A percentile compares a stretch with the other conserved stretches of the same genome.
Conservation (phyloP, 495 filamentous ascomycete species). For the Neurospora sp. region DNA sequence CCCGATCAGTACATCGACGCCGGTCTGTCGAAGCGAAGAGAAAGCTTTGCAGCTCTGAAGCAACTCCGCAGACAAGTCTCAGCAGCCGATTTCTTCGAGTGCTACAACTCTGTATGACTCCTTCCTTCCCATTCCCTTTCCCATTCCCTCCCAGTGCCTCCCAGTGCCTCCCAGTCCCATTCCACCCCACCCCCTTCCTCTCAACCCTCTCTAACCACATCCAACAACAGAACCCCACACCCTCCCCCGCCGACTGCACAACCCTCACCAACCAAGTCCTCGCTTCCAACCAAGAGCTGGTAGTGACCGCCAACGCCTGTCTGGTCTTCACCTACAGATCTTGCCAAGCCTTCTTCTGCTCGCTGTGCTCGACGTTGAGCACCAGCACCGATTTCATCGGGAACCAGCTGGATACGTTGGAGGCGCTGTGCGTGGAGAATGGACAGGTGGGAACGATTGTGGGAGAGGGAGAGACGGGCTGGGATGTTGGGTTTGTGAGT, state of each 20-base stretch:
- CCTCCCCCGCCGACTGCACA: conserved; percentile 24
- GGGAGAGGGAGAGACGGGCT: conserved; percentile 23
- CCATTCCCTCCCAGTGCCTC: neutral
- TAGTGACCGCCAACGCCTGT: conserved; percentile 28
- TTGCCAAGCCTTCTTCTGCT: conserved; percentile 36
- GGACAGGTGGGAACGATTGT: conserved; percentile 31
- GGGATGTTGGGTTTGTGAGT: conserved; percentile 30
- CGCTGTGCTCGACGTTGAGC: conserved; percentile 24
- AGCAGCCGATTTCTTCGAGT: conserved; percentile 29
- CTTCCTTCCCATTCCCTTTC: neutral
- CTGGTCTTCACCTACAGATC: conserved; percentile 25
- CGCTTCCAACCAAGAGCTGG: conserved; percentile 19
- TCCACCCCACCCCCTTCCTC: neutral
- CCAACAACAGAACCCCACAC: conserved; percentile 17
- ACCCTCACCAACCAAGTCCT: conserved; percentile 23
- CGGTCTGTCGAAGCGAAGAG: conserved; percentile 10
- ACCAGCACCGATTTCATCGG: conserved; percentile 31
- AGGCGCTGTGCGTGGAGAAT: conserved; percentile 26
- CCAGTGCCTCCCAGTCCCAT: neutral
- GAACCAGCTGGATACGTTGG: conserved; percentile 26
- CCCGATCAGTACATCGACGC: conserved; percentile 10
- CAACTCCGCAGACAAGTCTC: conserved; percentile 6
- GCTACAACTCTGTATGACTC: conserved; percentile 24
- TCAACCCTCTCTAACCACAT: neutral
- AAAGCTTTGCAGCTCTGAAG: conserved; percentile 8